phyloP scores from a whole-genome alignment of 176 grass and related monocot species.

The Microstegium vimineum region DNA sequence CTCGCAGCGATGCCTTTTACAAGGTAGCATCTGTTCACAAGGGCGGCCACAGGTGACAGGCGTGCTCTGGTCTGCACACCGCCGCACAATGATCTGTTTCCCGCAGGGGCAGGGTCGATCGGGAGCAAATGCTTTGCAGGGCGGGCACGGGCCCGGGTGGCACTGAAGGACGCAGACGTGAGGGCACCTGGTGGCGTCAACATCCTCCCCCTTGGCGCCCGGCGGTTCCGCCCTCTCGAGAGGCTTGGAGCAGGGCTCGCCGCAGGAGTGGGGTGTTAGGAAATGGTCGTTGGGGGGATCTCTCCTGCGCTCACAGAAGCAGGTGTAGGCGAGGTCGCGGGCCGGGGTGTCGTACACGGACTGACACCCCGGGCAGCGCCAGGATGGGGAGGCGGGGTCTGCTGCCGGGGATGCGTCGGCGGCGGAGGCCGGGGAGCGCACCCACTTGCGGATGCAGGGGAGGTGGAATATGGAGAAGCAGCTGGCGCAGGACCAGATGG shows the following conservation, averaged over 20 bases:
- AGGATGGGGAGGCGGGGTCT: conserved; percentile 28
- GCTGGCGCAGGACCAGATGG: conserved; percentile 88
- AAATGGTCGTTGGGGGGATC: conserved; percentile 77
- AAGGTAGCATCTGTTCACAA: conserved; percentile 60
- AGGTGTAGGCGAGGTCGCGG: conserved; percentile 68
- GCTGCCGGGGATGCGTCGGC: conserved; percentile 38
- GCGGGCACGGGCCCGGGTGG: conserved; percentile 83
- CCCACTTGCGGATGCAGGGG: conserved; percentile 91
- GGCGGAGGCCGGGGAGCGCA: conserved; percentile 70
- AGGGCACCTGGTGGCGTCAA: conserved; percentile 45
- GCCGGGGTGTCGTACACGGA: conserved; percentile 49
- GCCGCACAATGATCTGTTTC: conserved; percentile 59
- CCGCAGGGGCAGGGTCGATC: conserved; percentile 68
- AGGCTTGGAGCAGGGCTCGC: conserved; percentile 73
- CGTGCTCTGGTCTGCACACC: conserved; percentile 66
- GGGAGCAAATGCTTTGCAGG: conserved; percentile 89
- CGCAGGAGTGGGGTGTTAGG: conserved; percentile 90
- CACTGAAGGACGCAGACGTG: conserved; percentile 93
- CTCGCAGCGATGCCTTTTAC: conserved; percentile 59
- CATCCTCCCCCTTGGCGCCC: conserved; percentile 6
- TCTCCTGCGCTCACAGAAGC: conserved; percentile 66
- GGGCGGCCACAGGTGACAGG: conserved; percentile 64
- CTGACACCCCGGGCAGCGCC: conserved; percentile 94
- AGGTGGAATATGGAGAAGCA: conserved; percentile 98
- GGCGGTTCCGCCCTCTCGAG: conserved; percentile 33